Percentiles rank a stretch among this genome's conserved stretches.
Evolutionary conservation across 225 moss, liverwort and hornwort genomes (phyloP).

Genomic region (Physcomitrium patens): DNA sequence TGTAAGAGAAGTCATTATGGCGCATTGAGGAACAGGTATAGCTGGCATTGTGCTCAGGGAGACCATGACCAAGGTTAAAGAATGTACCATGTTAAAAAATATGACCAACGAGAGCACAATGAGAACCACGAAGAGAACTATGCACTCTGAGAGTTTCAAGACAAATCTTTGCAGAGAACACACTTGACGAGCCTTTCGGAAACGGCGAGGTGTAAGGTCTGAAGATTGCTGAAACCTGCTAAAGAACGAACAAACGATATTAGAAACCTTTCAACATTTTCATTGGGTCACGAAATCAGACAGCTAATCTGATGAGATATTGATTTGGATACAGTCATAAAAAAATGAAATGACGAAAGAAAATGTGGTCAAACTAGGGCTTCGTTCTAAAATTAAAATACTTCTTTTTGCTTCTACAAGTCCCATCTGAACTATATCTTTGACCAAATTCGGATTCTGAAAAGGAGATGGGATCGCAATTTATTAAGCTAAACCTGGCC

Average conservation of each 20-base stretch:
- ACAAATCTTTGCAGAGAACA: slow-evolving; percentile 55
- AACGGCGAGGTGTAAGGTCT: slow-evolving; percentile 25
- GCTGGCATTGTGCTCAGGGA: neutral
- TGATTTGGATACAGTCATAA: neutral
- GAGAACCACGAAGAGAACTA: slow-evolving; percentile 63
- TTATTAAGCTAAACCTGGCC: slow-evolving; percentile 20
- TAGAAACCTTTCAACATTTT: neutral
- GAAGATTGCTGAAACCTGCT: slow-evolving; percentile 30
- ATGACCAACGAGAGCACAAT: slow-evolving; percentile 65
- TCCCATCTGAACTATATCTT: no score
- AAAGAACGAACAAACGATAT: slow-evolving; percentile 1
- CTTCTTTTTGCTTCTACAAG: no score
- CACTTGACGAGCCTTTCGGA: slow-evolving; percentile 37
- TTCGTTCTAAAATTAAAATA: no score
- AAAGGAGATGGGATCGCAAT: neutral
- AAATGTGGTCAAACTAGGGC: neutral
- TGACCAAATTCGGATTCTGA: no score
- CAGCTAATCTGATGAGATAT: neutral
- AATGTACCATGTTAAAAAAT: slow-evolving; percentile 69
- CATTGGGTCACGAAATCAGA: neutral
- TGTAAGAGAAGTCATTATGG: neutral
- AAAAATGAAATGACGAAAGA: neutral
- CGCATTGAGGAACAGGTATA: neutral
- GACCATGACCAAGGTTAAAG: neutral
- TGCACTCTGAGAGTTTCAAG: slow-evolving; percentile 67